Evolutionary conservation across 441 rosid genomes (phyloP).

Genomic region (Erodium chrysanthum): DNA sequence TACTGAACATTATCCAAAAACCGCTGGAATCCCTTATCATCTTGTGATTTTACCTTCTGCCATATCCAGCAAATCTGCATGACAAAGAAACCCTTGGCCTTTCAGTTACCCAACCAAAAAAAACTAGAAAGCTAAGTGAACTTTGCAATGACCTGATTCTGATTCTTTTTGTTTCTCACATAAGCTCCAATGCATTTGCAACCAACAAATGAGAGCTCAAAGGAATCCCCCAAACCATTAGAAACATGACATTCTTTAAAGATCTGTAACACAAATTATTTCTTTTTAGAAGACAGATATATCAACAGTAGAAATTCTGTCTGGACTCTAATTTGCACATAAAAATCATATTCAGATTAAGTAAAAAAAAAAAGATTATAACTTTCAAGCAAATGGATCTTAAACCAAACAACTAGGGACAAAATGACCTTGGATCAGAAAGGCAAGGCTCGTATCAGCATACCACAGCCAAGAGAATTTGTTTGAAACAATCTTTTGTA

Average conservation of each 20-base stretch:
- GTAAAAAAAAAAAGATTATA: too few species aligned
- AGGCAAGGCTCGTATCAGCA: not conserved
- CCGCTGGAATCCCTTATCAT: slow-evolving; percentile 83
- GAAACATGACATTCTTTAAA: slow-evolving; percentile 59
- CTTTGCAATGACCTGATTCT: slow-evolving; percentile 58
- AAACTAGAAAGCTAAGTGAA: slow-evolving; percentile 7
- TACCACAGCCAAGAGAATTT: not conserved
- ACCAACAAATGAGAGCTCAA: slow-evolving; percentile 69
- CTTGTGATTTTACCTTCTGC: slow-evolving; percentile 68
- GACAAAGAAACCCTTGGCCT: slow-evolving; percentile 6
- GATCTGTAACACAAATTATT: slow-evolving; percentile 32
- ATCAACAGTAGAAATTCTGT: not conserved
- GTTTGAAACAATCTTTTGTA: not conserved
- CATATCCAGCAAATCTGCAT: slow-evolving; percentile 92
- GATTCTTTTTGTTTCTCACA: slow-evolving; percentile 84
- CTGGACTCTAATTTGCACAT: not conserved
- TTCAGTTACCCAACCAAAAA: slow-evolving; percentile 16
- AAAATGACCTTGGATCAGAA: not conserved
- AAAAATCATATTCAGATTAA: not conserved
- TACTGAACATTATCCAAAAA: slow-evolving; percentile 94
- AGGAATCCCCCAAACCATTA: slow-evolving; percentile 55
- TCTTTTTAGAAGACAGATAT: not conserved
- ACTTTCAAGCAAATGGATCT: not conserved
- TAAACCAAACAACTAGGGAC: not conserved
- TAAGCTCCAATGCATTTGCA: slow-evolving; percentile 97